Base-by-base conservation (phyloP, 805 yeast species). In the Vanderwaltozyma yarrowii region DNA sequence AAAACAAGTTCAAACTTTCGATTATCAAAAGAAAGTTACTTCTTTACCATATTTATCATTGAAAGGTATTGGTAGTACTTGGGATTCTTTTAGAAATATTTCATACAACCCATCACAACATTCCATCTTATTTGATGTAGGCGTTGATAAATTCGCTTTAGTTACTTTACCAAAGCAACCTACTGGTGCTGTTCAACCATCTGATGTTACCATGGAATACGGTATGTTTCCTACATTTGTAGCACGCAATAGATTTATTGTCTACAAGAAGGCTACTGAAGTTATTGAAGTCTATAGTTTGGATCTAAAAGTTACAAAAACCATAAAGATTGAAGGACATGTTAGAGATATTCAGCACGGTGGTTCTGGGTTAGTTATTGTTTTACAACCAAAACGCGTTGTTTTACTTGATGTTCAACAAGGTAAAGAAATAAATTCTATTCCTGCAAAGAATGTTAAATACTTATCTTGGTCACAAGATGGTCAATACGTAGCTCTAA, bases 101-200 rank as follows among this genome's bases (percentile, higher is more conserved):
- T 81, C 95, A 16, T 89, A 83, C 66, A 92, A 92, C 60, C 96
- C 95, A 44, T 76, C 94, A 18, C 96, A 94, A 56, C 78, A 85
- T 53, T 79, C 95, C 4, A 71, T 89, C 37, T 68, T 92, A 56
- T 81, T 86, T 20, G 83, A 92, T 33, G 78, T 72, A 38, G 83
- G 75, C 32, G 69, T 67, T 36, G 78, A 77, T 17, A 69, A 69
- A 42, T 92, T 84, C 57, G 83, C 88, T 28, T 71, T 86, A 47
- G 74, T 84, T 43, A 66, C 76, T 6, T 66, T 88, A 45, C 95
- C 96, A 44, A 81, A 81, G 50, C 89, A 85, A 59, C 81, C 80
- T 28, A 76, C 89, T 42, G 95, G 95, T 46, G 95, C 96, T n/a
- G 74, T 86, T 46, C 96, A 88, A 54, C 95, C 96, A 39, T 70